A percentile compares a stretch with the other conserved stretches of the same genome.
Evolutionary conservation across 73 alveolate species (phyloP).

Genomic region (Diophrys sp.): DNA sequence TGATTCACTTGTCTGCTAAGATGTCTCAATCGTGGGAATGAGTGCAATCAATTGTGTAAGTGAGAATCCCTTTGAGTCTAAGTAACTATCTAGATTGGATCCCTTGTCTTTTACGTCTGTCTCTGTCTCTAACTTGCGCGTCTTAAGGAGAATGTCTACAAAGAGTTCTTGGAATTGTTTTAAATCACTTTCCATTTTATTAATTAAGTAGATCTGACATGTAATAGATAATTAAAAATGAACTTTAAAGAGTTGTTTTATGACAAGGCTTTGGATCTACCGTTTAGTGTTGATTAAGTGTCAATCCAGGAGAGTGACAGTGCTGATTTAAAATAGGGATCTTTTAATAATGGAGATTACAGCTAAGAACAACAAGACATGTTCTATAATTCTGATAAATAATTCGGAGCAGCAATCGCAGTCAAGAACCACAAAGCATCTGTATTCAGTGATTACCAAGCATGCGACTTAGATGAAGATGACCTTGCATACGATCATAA

Average conservation of each 20-base stretch:
- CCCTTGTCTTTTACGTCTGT: not conserved
- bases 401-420: not conserved
- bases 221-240: too few species aligned
- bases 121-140: not conserved
- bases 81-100: not conserved
- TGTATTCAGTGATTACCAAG: not conserved
- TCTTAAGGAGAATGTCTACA: not conserved
- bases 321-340: too few species aligned
- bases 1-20: not conserved
- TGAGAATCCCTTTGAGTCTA: not conserved
- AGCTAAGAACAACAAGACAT: too few species aligned
- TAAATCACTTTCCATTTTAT: not conserved
- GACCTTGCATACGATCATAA: not conserved
- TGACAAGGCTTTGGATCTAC: too few species aligned
- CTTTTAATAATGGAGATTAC: too few species aligned
- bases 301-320: too few species aligned
- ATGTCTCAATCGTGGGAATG: not conserved
- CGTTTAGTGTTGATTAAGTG: too few species aligned
- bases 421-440: too few species aligned
- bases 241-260: not conserved
- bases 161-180: not conserved
- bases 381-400: not conserved
- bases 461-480: not conserved
- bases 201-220: too few species aligned
- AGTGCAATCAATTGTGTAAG: not conserved